Conservation (phyloP, 2,329 filamentous ascomycete species). For the Huntiella omanensis region DNA sequence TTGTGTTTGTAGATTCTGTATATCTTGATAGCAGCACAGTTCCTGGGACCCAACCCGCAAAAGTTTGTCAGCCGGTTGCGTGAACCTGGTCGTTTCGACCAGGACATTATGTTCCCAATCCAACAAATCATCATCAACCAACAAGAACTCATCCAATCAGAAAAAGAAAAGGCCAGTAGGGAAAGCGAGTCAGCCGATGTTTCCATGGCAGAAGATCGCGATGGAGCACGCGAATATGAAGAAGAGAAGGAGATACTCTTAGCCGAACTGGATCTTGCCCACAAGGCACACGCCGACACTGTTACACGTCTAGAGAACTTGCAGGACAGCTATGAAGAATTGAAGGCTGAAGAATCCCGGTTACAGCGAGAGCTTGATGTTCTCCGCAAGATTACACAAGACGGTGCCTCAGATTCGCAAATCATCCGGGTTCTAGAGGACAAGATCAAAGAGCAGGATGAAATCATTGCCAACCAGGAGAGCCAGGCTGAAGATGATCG, state of each 20-base stretch:
- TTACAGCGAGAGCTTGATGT: slow-evolving; percentile 34
- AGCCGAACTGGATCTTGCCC: slow-evolving; percentile 31
- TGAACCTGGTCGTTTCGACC: slow-evolving; percentile 19
- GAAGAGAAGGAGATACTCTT: slow-evolving; percentile 33
- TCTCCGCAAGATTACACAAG: slow-evolving; percentile 28
- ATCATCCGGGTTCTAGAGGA: slow-evolving; percentile 34
- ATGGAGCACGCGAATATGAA: slow-evolving; percentile 37
- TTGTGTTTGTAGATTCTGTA: slow-evolving; percentile 31
- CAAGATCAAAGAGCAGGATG: slow-evolving; percentile 46
- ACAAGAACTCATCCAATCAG: slow-evolving; percentile 15
- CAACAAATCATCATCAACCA: slow-evolving; percentile 27
- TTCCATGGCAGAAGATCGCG: slow-evolving; percentile 25
- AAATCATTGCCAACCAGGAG: slow-evolving; percentile 53
- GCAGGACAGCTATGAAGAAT: slow-evolving; percentile 43
- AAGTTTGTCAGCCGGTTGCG: slow-evolving; percentile 32
- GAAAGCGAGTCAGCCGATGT: slow-evolving; percentile 15
- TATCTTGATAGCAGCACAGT: slow-evolving; percentile 40
- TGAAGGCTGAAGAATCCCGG: slow-evolving; percentile 43
- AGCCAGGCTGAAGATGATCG: slow-evolving; percentile 38
- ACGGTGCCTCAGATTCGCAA: slow-evolving; percentile 32
- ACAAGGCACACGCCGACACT: slow-evolving; percentile 38
- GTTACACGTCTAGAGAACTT: slow-evolving; percentile 40
- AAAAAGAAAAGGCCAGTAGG: slow-evolving; percentile 15
- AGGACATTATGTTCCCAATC: slow-evolving; percentile 24
- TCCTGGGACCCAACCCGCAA: slow-evolving; percentile 37